A percentile compares a stretch with the other conserved stretches of the same genome.
Conservation (phyloP, 495 filamentous ascomycete genomes). For the Tuber calosporum region DNA sequence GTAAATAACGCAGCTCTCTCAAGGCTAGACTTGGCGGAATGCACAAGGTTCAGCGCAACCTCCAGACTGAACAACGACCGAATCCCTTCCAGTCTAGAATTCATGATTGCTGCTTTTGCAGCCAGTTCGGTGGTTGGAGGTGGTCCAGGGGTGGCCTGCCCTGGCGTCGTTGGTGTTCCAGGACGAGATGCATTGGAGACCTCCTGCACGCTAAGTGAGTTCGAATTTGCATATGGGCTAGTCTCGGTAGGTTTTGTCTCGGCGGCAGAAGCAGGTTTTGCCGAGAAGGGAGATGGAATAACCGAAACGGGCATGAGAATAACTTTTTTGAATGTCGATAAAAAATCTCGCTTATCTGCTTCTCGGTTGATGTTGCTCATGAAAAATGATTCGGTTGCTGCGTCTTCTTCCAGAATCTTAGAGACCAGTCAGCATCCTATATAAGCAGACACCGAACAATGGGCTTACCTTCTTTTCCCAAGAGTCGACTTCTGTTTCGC, state of each 20-base stretch:
- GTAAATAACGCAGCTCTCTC: conserved; percentile 80
- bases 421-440: conserved; percentile 1
- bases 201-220: conserved; percentile 41
- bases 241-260: conserved; percentile 45
- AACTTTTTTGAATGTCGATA: conserved; percentile 96
- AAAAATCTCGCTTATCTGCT: conserved; percentile 90
- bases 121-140: conserved; percentile 79
- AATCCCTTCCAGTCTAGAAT: conserved; percentile 85
- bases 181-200: conserved; percentile 7
- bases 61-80: conserved; percentile 92
- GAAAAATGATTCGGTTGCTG: conserved; percentile 82
- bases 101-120: conserved; percentile 95
- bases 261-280: conserved; percentile 46
- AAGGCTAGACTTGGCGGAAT: conserved; percentile 80
- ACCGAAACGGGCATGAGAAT: conserved; percentile 97
- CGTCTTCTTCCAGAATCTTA: conserved; percentile 64
- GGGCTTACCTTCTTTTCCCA: conserved; percentile 79
- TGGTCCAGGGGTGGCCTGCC: conserved; percentile 22
- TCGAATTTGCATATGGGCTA: conserved; percentile 43
- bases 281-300: conserved; percentile 56
- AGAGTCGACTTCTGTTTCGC: conserved; percentile 65
- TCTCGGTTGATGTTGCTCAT: conserved; percentile 92
- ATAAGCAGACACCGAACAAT: neutral
- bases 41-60: conserved; percentile 79
- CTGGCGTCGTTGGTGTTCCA: conserved; percentile 12